phyloP scores from a whole-genome alignment of 2,329 filamentous ascomycete genomes.

The Ophiobolus disseminans region DNA sequence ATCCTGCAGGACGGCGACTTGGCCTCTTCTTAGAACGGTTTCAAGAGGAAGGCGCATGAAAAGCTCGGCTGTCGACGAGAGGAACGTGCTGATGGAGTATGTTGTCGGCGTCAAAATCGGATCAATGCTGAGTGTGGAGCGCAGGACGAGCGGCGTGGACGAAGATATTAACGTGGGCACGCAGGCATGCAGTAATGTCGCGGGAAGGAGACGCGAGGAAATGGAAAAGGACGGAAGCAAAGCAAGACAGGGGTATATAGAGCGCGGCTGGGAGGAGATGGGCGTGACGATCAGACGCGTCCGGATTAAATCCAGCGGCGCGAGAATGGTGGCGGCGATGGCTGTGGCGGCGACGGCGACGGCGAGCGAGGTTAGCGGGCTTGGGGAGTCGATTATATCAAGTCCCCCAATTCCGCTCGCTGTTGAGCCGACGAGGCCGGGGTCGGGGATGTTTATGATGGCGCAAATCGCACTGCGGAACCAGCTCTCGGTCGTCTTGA shows the following conservation, averaged over 20 bases:
- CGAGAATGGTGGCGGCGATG: constrained; percentile 78
- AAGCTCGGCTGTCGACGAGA: constrained; percentile 79
- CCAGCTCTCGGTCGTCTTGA: constrained; percentile 90
- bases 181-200: constrained; percentile 86
- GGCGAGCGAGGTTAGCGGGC: constrained; percentile 79
- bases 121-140: constrained; percentile 84
- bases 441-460: constrained; percentile 85
- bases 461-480: constrained; percentile 89
- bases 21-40: constrained; percentile 86
- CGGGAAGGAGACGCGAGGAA: constrained; percentile 73
- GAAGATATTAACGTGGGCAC: constrained; percentile 83
- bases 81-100: constrained; percentile 83
- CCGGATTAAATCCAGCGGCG: constrained; percentile 87
- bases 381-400: constrained; percentile 81
- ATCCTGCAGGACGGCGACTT: constrained; percentile 69
- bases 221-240: constrained; percentile 75
- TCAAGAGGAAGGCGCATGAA: constrained; percentile 89
- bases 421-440: constrained; percentile 64
- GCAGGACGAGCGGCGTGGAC: constrained; percentile 83
- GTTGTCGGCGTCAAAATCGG: constrained; percentile 79
- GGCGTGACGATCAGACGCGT: constrained; percentile 87
- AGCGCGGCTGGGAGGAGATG: constrained; percentile 74
- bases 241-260: constrained; percentile 78
- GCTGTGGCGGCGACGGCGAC: constrained; percentile 72
- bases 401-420: constrained; percentile 66